Evolutionary conservation across 192 early-diverging fungal genomes (phyloP), one percentile per base, ranked within the genome.

Genomic region (Umbelopsis sp.): DNA sequence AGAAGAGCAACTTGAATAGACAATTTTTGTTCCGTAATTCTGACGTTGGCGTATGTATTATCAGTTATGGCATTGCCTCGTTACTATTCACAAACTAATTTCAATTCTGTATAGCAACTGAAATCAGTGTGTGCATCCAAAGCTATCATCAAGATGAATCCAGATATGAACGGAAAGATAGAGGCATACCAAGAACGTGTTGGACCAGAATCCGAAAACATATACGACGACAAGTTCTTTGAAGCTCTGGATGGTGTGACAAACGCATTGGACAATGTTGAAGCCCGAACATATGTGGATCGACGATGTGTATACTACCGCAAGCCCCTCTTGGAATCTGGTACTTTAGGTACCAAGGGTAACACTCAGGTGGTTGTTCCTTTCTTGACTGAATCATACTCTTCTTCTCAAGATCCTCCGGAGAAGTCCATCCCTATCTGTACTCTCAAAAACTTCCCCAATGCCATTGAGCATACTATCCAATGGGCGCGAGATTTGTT

Each of bases 331-430:
- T 81, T 99, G 62, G 98, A 99, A 81, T 97, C 96, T 32, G 98
- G 98, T 25, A 99, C 98, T 2, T 85, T 99, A 16, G 98, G 98
- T 25, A 99, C 98, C 65, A 99, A 99, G 85, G 98, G 98, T 70
- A 99, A 99, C 86, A 97, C 96, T 11, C 98, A 99, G 83, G 96
- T 99, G 17, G 91, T 99, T 17, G 81, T 99, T 77, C 98, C 98
- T 17, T 88, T 87, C 80, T 76, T 98, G 71, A 99, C 98, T 7
- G 98, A 99, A 85, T 97, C 97, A 10, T 99, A 99, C 85, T 95
- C 95, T 3, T 98, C 96, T 22, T 98, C 97, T 44, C 93, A 94
- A 71, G 98, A 99, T 79, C 98, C 98, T 0, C 95, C 95, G 45
- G 98, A 99, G 81, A 98, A 96, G 85, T 91, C 93, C 32, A 96